Evolutionary conservation across 139 green algal species (phyloP).

Genomic region (Picochlorum sp.): DNA sequence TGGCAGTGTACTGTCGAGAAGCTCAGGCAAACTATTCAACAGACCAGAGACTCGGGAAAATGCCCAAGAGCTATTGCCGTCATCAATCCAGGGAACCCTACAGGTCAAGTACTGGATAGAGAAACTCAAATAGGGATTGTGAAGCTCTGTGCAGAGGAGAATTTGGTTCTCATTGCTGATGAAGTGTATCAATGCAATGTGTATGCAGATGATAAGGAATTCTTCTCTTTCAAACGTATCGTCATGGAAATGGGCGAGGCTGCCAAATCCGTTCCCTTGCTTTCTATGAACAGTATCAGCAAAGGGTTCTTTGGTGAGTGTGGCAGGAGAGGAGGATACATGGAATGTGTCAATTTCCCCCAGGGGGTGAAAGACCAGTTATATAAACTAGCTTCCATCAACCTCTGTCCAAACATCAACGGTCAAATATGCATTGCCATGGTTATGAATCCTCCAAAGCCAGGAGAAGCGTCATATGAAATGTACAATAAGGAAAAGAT

Average conservation of each 20-base stretch:
- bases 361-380: conserved; percentile 61
- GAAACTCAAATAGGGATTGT: conserved; percentile 63
- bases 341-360: conserved; percentile 78
- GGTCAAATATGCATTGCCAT: conserved; percentile 62
- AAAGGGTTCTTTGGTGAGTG: conserved; percentile 89
- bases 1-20: conserved; percentile 66
- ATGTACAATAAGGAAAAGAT: conserved; percentile 57
- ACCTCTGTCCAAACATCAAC: conserved; percentile 82
- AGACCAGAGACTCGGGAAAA: conserved; percentile 30
- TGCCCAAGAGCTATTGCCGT: conserved; percentile 69
- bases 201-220: conserved; percentile 65
- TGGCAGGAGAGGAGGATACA: conserved; percentile 67
- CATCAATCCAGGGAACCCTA: conserved; percentile 97
- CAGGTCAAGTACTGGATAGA: conserved; percentile 59
- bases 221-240: conserved; percentile 78
- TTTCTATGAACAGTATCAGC: conserved; percentile 79
- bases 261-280: conserved; percentile 47
- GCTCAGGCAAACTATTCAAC: conserved; percentile 35
- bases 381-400: conserved; percentile 86
- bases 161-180: conserved; percentile 70
- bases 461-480: conserved; percentile 70
- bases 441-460: conserved; percentile 81
- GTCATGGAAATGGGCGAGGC: conserved; percentile 43
- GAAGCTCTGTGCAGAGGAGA: conserved; percentile 54
- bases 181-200: conserved; percentile 95